Conservation (phyloP, 2,329 filamentous ascomycete species). For the Nemania serpens region DNA sequence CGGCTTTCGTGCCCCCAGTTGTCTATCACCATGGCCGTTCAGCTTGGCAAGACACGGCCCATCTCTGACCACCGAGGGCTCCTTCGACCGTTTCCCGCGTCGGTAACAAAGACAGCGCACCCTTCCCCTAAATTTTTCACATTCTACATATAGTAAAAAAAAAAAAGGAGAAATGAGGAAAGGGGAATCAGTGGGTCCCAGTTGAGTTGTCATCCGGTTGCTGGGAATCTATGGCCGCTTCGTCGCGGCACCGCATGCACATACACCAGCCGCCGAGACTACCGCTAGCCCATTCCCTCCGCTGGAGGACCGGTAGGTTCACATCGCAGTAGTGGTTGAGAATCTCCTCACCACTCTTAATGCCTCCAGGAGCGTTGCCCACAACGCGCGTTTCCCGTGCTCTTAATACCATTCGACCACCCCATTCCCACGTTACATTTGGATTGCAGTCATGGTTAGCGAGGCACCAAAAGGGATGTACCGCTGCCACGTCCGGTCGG, state of each 20-base stretch:
- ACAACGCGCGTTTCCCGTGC: slow-evolving; percentile 62
- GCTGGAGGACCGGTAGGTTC: slow-evolving; percentile 73
- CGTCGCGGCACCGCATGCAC: slow-evolving; percentile 80
- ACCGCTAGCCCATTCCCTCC: slow-evolving; percentile 86
- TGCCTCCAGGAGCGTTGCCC: slow-evolving; percentile 58
- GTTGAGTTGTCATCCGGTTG: slow-evolving; percentile 25
- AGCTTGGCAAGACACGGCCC: slow-evolving; percentile 1
- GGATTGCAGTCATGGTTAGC: slow-evolving; percentile 97
- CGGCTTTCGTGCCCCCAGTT: slow-evolving; percentile 1
- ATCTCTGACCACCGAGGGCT: slow-evolving; percentile 5
- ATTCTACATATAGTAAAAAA: not conserved
- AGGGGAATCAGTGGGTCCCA: not conserved
- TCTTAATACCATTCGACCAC: slow-evolving; percentile 74
- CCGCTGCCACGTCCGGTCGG: slow-evolving; percentile 86
- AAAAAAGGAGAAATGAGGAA: not conserved
- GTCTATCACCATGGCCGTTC: slow-evolving; percentile 1
- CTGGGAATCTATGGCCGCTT: slow-evolving; percentile 52
- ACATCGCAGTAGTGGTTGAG: slow-evolving; percentile 95
- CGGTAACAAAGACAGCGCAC: slow-evolving; percentile 36
- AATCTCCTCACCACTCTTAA: slow-evolving; percentile 81
- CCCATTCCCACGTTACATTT: slow-evolving; percentile 94
- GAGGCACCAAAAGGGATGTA: slow-evolving; percentile 94
- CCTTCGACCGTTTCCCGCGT: slow-evolving; percentile 16
- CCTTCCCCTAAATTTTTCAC: slow-evolving; percentile 29
- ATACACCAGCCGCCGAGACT: slow-evolving; percentile 88